Base-by-base conservation (phyloP, 177 flowering plant species). In the Vitis hybrid region DNA sequence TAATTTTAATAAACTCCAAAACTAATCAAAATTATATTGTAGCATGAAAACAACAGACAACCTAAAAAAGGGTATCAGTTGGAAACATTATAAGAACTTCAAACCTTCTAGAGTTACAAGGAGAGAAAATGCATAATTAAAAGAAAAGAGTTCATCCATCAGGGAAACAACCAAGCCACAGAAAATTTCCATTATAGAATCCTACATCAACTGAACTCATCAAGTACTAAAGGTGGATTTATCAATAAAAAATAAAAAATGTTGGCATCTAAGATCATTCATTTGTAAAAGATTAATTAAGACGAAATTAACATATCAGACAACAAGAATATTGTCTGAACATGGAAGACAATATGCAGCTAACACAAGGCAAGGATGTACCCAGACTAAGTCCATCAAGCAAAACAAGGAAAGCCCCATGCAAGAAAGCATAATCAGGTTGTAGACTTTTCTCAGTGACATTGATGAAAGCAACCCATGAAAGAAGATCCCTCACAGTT, bases 331-430 rank as follows among this genome's bases (percentile, higher is more conserved):
- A 24, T 24, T 24, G 28, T 24, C 28, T 24, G 28, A 24, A 24
- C 28, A 20, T 1, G 18, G 44, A 12, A 19, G 28, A 38, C 6
- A 28, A 22, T 44, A 33, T 9, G 20, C n/a, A 19, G 62, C 19
- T 47, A 53, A 9, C 31, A 31, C 12, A 65, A 52, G 22, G 51
- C 38, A 72, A 49, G 56, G 58, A 56, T 13, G 3, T 84, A 90
- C 99, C 99, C 76, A 96, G 81, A 81, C 84, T 87, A 56, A 96
- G 74, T 57, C 99, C 99, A 82, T 96, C 99, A 65, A 96, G 95
- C 81, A 96, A 82, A 77, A 96, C 88, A 74, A 96, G 95, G 74
- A 92, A 94, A 8, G 84, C 89, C 55, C 99, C 99, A 78, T 96
- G 99, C 31, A 92, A 69, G 51, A 88, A 83, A 20, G 97, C 91